Conservation (phyloP, 805 yeast species). For the Wickerhamomyces xylosicus region DNA sequence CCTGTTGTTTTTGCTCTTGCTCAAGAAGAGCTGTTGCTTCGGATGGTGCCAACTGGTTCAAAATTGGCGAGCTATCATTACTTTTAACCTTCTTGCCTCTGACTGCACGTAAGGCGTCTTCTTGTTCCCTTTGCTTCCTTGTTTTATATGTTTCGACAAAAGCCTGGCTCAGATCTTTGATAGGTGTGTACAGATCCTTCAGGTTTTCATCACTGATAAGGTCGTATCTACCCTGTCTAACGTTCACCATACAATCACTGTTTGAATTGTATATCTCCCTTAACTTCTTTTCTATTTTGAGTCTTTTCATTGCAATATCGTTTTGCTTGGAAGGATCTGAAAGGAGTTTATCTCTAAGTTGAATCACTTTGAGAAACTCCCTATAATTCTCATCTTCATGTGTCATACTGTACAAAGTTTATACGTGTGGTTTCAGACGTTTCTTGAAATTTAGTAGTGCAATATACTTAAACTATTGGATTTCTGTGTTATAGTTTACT, state of each 20-base stretch:
- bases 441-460: no score
- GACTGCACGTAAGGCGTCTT: background rate
- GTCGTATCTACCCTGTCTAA: background rate
- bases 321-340: background rate
- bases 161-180: background rate
- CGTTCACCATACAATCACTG: background rate
- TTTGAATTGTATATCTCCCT: background rate
- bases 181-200: background rate
- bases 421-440: no score
- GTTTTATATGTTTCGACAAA: background rate
- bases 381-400: background rate
- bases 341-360: background rate
- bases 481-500: no score
- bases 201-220: background rate
- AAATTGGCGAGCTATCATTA: no score
- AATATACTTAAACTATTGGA: no score
- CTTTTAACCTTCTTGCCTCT: background rate
- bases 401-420: background rate
- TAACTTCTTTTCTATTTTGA: background rate
- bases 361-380: background rate
- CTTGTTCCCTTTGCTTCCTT: background rate
- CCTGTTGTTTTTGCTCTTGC: background rate
- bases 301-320: background rate
- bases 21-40: no score
- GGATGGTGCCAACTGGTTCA: background rate